Conservation (phyloP, 768 basidiomycete genomes). For the Podaxis carcinomalis region DNA sequence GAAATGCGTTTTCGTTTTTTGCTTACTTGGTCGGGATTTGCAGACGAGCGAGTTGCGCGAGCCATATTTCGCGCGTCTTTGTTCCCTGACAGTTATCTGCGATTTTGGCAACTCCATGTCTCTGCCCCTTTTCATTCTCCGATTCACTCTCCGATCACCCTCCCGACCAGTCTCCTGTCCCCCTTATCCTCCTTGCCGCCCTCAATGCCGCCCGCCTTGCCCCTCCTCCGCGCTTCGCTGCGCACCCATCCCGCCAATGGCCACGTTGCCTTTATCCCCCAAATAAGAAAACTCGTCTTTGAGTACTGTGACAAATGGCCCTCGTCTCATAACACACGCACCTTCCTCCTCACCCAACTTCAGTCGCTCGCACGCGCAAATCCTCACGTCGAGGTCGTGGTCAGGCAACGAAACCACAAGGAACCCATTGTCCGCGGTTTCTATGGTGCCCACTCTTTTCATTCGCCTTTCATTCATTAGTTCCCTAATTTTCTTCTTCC, state of each 20-base stretch:
- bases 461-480: slow-evolving; percentile 11
- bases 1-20: slow-evolving; percentile 65
- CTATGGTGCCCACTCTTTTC: slow-evolving; percentile 52
- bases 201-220: slow-evolving; percentile 8
- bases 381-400: slow-evolving; percentile 83
- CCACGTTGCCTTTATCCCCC: slow-evolving; percentile 67
- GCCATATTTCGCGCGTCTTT: slow-evolving; percentile 47
- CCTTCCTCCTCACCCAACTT: slow-evolving; percentile 61
- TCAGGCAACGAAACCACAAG: slow-evolving; percentile 67
- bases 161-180: slow-evolving; percentile 16
- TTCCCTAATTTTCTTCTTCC: slow-evolving; percentile 16
- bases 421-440: slow-evolving; percentile 83
- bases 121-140: slow-evolving; percentile 10
- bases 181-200: slow-evolving; percentile 14
- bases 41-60: slow-evolving; percentile 64
- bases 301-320: slow-evolving; percentile 85
- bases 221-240: slow-evolving; percentile 32
- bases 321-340: slow-evolving; percentile 68
- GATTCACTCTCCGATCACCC: slow-evolving; percentile 12
- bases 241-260: slow-evolving; percentile 70
- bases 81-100: background rate
- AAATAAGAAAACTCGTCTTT: slow-evolving; percentile 82
- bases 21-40: slow-evolving; percentile 18
- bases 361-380: slow-evolving; percentile 63
- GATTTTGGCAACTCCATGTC: background rate